phyloP scores from a whole-genome alignment of 441 rosid genomes.

The Gossypium schwendimanii region DNA sequence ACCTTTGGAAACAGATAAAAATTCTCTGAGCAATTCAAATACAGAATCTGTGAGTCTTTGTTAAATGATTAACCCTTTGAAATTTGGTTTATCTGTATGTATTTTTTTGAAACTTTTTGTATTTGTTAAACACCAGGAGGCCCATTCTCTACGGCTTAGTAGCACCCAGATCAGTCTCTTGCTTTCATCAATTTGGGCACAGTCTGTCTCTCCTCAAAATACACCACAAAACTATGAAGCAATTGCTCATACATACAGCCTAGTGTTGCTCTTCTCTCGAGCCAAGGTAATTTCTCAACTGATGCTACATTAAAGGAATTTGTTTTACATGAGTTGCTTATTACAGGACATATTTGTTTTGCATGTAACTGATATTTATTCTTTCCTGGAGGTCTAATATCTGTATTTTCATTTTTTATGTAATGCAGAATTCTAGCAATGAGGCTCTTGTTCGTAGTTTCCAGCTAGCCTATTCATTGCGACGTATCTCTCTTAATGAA shows the following conservation, averaged over 20 bases:
- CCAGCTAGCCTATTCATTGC: slow-evolving; percentile 90
- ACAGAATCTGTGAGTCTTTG: slow-evolving; percentile 34
- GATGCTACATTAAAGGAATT: not conserved
- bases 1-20: slow-evolving; percentile 22
- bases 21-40: slow-evolving; percentile 24
- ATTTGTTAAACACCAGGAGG: slow-evolving; percentile 34
- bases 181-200: slow-evolving; percentile 76
- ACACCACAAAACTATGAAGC: slow-evolving; percentile 71
- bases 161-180: slow-evolving; percentile 68
- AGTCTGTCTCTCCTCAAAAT: slow-evolving; percentile 60
- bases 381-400: not conserved
- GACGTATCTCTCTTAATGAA: slow-evolving; percentile 56
- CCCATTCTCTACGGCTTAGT: slow-evolving; percentile 54
- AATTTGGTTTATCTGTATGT: not conserved
- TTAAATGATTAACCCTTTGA: slow-evolving; percentile 6
- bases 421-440: slow-evolving; percentile 72
- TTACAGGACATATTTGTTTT: no score
- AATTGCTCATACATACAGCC: slow-evolving; percentile 67
- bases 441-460: slow-evolving; percentile 73
- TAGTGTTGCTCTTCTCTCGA: slow-evolving; percentile 61
- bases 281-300: slow-evolving; percentile 46
- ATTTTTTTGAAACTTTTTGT: slow-evolving; percentile 10
- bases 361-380: slow-evolving; percentile 2
- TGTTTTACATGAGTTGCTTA: not conserved
- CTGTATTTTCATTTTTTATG: slow-evolving; percentile 10